Conservation (phyloP, 345 rosid species). For the Linum lewisii region DNA sequence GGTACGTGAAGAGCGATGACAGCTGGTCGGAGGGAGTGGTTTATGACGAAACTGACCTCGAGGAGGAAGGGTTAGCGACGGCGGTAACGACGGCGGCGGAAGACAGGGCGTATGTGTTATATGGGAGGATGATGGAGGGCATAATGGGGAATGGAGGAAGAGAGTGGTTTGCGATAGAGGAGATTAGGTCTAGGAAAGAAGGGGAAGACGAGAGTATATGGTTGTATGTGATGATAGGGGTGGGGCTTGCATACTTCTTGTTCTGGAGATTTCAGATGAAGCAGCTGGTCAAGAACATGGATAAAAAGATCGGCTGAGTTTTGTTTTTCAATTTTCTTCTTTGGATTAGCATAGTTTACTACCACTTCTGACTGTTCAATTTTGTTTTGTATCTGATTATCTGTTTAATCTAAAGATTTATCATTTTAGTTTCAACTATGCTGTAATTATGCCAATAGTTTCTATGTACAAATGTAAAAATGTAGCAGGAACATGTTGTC, state of each 20-base stretch:
- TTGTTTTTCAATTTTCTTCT: too few relatives aligned
- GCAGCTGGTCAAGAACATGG: constrained; percentile 44
- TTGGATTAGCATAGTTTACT: constrained; percentile 9
- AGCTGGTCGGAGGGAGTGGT: constrained; percentile 72
- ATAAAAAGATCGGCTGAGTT: constrained; percentile 33
- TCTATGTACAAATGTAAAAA: too few relatives aligned
- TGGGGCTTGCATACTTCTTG: constrained; percentile 69
- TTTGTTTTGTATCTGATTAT: background rate
- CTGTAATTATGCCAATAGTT: too few relatives aligned
- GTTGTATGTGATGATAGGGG: constrained; percentile 51
- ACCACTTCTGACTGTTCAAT: too few relatives aligned
- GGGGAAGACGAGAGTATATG: constrained; percentile 44
- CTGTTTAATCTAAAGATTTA: too few relatives aligned
- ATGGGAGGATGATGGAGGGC: constrained; percentile 56
- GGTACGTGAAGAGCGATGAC: constrained; percentile 64
- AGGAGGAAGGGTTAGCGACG: constrained; percentile 49
- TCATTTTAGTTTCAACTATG: too few relatives aligned
- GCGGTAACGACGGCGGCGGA: constrained; percentile 50
- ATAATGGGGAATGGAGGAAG: constrained; percentile 25
- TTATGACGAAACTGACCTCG: constrained; percentile 52
- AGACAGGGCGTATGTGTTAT: constrained; percentile 62
- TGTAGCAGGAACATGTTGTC: too few relatives aligned
- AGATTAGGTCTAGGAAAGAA: constrained; percentile 39
- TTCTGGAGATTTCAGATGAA: constrained; percentile 77
- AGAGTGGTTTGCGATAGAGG: constrained; percentile 43